Percentiles rank a stretch among this genome's conserved stretches.
phyloP scores from a whole-genome alignment of 768 basidiomycete species.

The Heimioporus sp. region DNA sequence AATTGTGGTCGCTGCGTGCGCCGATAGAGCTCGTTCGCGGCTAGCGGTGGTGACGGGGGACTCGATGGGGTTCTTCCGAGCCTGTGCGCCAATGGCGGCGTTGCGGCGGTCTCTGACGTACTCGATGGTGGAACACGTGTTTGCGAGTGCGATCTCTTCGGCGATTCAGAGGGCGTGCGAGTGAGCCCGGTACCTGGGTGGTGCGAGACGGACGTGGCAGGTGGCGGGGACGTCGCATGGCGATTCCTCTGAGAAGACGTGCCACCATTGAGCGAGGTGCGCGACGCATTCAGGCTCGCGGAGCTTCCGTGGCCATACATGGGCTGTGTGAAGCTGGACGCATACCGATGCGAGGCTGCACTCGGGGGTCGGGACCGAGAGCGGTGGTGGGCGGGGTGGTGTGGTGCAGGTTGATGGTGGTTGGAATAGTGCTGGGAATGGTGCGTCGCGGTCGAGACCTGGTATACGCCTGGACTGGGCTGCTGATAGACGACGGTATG shows the following conservation, averaged over 20 bases:
- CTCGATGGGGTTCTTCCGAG: neutral
- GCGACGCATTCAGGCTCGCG: constrained; percentile 16
- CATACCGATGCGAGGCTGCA: constrained; percentile 31
- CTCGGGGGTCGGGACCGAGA: constrained; percentile 29
- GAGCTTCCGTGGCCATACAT: constrained; percentile 27
- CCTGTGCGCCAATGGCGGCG: neutral
- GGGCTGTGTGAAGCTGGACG: constrained; percentile 24
- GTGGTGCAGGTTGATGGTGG: constrained; percentile 12
- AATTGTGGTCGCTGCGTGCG: constrained; percentile 19
- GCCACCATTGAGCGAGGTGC: constrained; percentile 18
- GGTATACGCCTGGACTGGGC: constrained; percentile 4
- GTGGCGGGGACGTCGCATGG: constrained; percentile 9
- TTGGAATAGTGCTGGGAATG: constrained; percentile 8
- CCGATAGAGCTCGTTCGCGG: constrained; percentile 18
- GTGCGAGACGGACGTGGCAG: constrained; percentile 2
- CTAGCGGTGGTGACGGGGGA: neutral
- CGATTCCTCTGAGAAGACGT: constrained; percentile 11
- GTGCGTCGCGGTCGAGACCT: constrained; percentile 13
- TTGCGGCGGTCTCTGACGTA: neutral
- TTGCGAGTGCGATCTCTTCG: constrained; percentile 18
- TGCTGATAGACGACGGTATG: constrained; percentile 8
- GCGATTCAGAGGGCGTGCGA: constrained; percentile 8
- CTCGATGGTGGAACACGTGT: constrained; percentile 8
- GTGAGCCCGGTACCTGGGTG: constrained; percentile 2
- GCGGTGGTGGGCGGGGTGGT: constrained; percentile 19